Conservation (phyloP, 495 filamentous ascomycete species). For the Aspergillus homomorphus region DNA sequence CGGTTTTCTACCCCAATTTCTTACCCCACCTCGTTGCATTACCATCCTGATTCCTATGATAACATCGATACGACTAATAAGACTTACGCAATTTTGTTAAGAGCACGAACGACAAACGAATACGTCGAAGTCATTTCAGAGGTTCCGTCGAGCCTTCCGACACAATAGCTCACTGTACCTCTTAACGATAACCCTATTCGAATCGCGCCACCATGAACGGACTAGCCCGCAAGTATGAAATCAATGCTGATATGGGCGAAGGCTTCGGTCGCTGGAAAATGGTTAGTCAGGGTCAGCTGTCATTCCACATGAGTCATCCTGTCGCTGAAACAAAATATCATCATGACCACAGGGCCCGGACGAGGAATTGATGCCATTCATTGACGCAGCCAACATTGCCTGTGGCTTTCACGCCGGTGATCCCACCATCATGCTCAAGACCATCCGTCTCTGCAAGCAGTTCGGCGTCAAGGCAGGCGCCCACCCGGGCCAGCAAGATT, state of each 20-base stretch:
- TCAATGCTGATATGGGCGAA: conserved; percentile 11
- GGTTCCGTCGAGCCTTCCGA: too few relatives aligned
- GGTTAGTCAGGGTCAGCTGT: neutral
- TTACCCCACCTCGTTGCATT: too few relatives aligned
- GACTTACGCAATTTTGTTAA: too few relatives aligned
- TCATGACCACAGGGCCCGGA: neutral
- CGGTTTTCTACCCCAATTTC: too few relatives aligned
- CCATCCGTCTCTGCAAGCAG: conserved; percentile 53
- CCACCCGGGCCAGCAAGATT: conserved; percentile 59
- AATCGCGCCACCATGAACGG: neutral
- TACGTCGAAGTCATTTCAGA: too few relatives aligned
- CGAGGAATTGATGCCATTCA: conserved; percentile 4
- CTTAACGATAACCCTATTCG: too few relatives aligned
- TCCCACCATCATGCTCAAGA: conserved; percentile 6
- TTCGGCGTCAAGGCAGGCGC: conserved; percentile 54
- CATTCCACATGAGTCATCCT: neutral
- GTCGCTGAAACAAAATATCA: too few relatives aligned
- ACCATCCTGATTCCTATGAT: too few relatives aligned
- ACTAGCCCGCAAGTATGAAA: neutral
- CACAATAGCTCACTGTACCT: too few relatives aligned
- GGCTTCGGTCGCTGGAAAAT: conserved; percentile 9
- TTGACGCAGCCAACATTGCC: conserved; percentile 8
- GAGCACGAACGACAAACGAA: too few relatives aligned
- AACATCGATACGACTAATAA: too few relatives aligned
- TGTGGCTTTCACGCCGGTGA: conserved; percentile 9